Evolutionary conservation across 1,139 yeast species (phyloP), one percentile per base, ranked within the genome.

Genomic region (Suhomyces bolitotheri): DNA sequence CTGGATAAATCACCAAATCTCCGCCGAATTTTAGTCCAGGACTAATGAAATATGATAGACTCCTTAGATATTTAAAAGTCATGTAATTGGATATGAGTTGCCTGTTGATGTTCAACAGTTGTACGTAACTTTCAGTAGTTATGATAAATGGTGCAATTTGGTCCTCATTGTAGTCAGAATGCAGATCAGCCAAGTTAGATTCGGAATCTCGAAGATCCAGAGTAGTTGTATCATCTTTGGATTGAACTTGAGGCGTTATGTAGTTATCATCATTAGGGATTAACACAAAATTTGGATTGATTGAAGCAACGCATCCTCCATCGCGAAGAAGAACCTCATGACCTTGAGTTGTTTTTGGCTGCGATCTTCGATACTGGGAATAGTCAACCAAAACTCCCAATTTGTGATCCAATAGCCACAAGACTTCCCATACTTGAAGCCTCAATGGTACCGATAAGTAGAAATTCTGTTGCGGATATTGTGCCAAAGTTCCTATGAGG

Each of bases 1-100:
- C 97, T 0, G 97, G 97, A 49, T 92, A 92, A 2, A 92, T 89
- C 34, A 92, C 76, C 51, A 80, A 88, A 40, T 81, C 80, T 3
- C 96, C 95, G 1, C 98, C 98, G 56, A 90, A 92, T 41, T 96
- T 72, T 27, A 89, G 66, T 0, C 97, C 98, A 0, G 97, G 96
- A 22, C 89, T 71, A 15, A 89, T 46, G 48, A 55, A 84, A 53
- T 72, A 82, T 0, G 75, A 78, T 13, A 54, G 50, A 1, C 52
- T 45, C 40, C 74, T 78, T 29, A 86, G 57, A 34, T 66, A 56
- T 27, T 61, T 59, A 33, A 33, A 47, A 8, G 40, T 37, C 10
- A 27, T 31, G 31, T 47, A 49, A 25, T 42, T 33, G 10, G 38
- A 30, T 4, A 27, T 15, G 10, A 39, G 16, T n/a, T 15, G 15